Conservation (phyloP, 2,329 filamentous ascomycete species). For the Simplicillium aogashimaense region DNA sequence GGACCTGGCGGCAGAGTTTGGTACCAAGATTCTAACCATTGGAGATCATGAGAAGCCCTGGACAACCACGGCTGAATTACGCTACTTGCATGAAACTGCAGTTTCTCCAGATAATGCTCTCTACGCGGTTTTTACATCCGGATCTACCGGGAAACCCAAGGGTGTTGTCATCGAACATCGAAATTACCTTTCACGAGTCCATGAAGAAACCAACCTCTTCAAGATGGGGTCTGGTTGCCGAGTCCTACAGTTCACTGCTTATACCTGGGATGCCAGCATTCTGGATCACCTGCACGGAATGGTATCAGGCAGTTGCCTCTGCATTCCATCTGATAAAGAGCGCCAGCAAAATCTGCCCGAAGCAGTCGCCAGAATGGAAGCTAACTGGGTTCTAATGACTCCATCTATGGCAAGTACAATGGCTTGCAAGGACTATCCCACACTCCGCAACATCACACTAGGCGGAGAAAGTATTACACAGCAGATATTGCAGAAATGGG, state of each 20-base stretch:
- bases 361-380: slow-evolving; percentile 33
- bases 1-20: too few species aligned
- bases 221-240: slow-evolving; percentile 35
- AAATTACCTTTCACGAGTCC: slow-evolving; percentile 37
- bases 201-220: slow-evolving; percentile 36
- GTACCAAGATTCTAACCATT: too few species aligned
- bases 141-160: slow-evolving; percentile 17
- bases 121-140: slow-evolving; percentile 18
- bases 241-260: slow-evolving; percentile 40
- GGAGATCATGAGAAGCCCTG: too few species aligned
- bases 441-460: too few species aligned
- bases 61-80: too few species aligned
- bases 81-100: background rate
- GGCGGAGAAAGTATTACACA: too few species aligned
- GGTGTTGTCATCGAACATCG: slow-evolving; percentile 33
- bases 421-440: too few species aligned
- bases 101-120: slow-evolving; percentile 6
- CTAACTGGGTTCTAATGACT: slow-evolving; percentile 33
- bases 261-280: slow-evolving; percentile 37
- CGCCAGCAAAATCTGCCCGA: slow-evolving; percentile 33
- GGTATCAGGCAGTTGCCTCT: slow-evolving; percentile 41
- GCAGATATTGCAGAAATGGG: too few species aligned
- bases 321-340: slow-evolving; percentile 37
- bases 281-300: slow-evolving; percentile 36
- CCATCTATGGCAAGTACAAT: too few species aligned